Evolutionary conservation across 805 yeast genomes (phyloP), one percentile per base, ranked within the genome.

Genomic region (Vanderwaltozyma verrucispora): DNA sequence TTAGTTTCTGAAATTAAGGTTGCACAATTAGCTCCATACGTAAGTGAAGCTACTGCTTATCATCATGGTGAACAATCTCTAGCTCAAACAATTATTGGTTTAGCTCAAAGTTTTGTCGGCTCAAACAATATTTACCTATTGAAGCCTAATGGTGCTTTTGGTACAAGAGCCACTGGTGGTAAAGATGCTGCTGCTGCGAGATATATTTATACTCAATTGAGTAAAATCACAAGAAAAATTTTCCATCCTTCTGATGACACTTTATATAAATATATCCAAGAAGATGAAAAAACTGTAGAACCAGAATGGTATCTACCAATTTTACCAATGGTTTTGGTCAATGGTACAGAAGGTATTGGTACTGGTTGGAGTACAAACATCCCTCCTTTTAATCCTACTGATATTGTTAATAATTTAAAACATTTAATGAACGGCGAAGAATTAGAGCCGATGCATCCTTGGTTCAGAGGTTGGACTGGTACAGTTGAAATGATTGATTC

Each of bases 161-260:
- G 98, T 72, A 79, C 96, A 1, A 77, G 98, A 63, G 88, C 92
- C 19, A 71, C 85, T 19, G 98, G 98, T 61, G 98, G 98, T 67
- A 92, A 92, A 59, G 98, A 92, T 67, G 92, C 88, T 13, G 83
- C 97, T n/a, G 96, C 97, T 20, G 80, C 96, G 32, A 88, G 98
- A 73, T 92, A 92, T 67, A 88, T 92, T 58, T 84, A 74, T 60
- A 92, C 98, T 0, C 87, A 84, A 52, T 64, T 92, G 46, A 75
- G 74, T 38, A 76, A 79, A 25, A 68, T 92, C 35, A 83, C 97
- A 0, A 68, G 82, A 40, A 75, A 67, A 38, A 72, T 89, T 6
- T 87, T 89, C 61, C 78, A 83, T 47, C 75, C 83, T 0, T 68
- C 77, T 32, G 98, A 92, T 60, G 81, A 79, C 49, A 80, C 88